Percentiles rank a stretch among this genome's conserved stretches.
Conservation (phyloP, 306 rosid genomes). For the Cercis canadensis region DNA sequence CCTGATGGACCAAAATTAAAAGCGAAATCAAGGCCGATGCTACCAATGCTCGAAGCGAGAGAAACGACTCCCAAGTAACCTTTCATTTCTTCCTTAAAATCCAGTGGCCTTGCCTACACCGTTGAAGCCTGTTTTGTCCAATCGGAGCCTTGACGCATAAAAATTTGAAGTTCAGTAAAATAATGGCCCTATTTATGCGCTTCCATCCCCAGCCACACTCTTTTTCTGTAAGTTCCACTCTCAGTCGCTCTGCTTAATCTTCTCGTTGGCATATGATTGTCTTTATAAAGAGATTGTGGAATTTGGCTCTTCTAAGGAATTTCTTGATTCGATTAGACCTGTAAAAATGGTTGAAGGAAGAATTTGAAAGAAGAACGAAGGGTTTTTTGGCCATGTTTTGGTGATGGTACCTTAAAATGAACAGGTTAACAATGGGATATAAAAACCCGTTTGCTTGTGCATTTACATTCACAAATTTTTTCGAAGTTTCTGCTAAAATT, state of each 20-base stretch:
- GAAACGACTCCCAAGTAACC: background rate
- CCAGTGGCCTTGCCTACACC: background rate
- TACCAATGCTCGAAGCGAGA: constrained; percentile 1
- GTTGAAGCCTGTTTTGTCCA: background rate
- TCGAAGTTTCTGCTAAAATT: too few species aligned
- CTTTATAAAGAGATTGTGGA: background rate
- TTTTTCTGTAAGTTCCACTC: constrained; percentile 38
- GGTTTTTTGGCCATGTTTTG: too few species aligned
- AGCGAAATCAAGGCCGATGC: background rate
- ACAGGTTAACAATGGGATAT: too few species aligned
- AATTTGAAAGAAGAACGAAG: background rate
- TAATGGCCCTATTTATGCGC: constrained; percentile 45
- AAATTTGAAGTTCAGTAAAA: background rate
- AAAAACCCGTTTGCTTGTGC: background rate
- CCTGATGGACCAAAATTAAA: background rate
- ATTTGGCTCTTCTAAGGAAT: constrained; percentile 8
- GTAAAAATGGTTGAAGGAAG: background rate
- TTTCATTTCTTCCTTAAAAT: background rate
- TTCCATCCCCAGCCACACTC: constrained; percentile 34
- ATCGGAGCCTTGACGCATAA: background rate
- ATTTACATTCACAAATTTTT: background rate
- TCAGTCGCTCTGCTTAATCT: background rate
- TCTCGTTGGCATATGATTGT: background rate
- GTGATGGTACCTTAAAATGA: too few species aligned
- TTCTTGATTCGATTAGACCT: background rate